A percentile compares a stretch with the other conserved stretches of the same genome.
Conservation (phyloP, 208 protist genomes). For the Crithidia fasciculata region DNA sequence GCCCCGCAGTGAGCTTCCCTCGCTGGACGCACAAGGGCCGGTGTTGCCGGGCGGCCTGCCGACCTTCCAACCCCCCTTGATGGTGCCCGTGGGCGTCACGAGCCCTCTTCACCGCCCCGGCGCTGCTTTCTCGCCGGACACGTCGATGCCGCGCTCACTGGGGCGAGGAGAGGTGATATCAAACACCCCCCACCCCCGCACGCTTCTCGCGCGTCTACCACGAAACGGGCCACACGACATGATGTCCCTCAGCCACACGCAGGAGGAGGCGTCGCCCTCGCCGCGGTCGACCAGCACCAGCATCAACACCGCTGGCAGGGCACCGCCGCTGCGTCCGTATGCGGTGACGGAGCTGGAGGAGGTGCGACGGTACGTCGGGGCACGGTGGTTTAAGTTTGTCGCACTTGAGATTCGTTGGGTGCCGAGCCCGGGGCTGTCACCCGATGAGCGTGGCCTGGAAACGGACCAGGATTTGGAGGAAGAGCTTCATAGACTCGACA, state of each 20-base stretch:
- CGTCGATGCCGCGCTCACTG: background rate
- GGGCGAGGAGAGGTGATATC: too few relatives aligned
- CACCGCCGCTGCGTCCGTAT: background rate
- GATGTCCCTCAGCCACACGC: conserved; percentile 8
- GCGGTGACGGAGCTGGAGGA: background rate
- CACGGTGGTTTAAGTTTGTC: conserved; percentile 25
- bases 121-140: background rate
- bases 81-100: too few relatives aligned
- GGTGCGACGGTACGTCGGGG: background rate
- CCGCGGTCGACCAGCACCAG: background rate
- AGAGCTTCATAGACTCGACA: background rate
- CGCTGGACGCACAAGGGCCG: conserved; percentile 2
- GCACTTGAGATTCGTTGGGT: conserved; percentile 26
- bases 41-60: conserved; percentile 7
- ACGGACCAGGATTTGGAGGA: background rate
- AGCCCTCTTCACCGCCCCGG: background rate
- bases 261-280: conserved; percentile 1
- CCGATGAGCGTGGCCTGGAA: conserved; percentile 11
- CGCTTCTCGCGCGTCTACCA: background rate
- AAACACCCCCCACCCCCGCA: too few relatives aligned
- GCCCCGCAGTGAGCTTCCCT: conserved; percentile 9
- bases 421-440: conserved; percentile 20
- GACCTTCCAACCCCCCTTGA: background rate
- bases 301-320: background rate
- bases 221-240: background rate